These are phyloP conservation scores for Euphorbia tirucalli DNA, from an alignment of 345 rosid genomes.

Conservation along the genomic window DNA sequence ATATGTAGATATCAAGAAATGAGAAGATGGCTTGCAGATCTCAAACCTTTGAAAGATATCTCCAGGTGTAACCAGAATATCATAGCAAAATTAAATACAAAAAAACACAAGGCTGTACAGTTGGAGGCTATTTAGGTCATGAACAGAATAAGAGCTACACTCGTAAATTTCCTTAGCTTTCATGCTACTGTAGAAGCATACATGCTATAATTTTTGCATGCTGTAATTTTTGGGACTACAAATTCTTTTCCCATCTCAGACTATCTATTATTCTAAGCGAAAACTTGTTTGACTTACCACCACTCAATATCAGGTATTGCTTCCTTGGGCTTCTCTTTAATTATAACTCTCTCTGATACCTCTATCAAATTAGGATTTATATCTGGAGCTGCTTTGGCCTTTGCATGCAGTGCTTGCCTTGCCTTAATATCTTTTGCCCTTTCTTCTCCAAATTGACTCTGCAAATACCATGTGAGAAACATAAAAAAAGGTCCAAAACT, in stretches of 20 bases:
- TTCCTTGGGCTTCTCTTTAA: slow-evolving; percentile 79
- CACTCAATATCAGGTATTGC: slow-evolving; percentile 83
- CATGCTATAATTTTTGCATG: too few species aligned
- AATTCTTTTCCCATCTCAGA: too few species aligned
- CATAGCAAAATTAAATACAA: neutral
- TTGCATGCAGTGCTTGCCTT: slow-evolving; percentile 88
- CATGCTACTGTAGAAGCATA: neutral
- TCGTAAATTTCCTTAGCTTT: neutral
- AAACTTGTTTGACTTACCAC: slow-evolving; percentile 62
- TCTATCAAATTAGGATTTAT: slow-evolving; percentile 92
- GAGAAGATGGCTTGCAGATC: neutral
- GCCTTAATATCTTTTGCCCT: slow-evolving; percentile 84
- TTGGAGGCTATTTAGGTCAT: neutral
- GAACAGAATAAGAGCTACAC: neutral
- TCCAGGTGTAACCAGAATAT: neutral
- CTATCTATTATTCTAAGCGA: too few species aligned
- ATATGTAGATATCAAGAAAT: neutral
- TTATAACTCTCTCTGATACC: slow-evolving; percentile 71
- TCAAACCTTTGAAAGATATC: neutral
- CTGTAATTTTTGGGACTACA: neutral
- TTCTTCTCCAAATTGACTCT: slow-evolving; percentile 98
- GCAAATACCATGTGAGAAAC: slow-evolving; percentile 15
- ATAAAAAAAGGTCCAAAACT: slow-evolving; percentile 15
- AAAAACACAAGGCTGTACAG: neutral
- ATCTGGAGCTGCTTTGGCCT: slow-evolving; percentile 74